phyloP scores from a whole-genome alignment of 768 basidiomycete species.

The Lyophyllum decastes region DNA sequence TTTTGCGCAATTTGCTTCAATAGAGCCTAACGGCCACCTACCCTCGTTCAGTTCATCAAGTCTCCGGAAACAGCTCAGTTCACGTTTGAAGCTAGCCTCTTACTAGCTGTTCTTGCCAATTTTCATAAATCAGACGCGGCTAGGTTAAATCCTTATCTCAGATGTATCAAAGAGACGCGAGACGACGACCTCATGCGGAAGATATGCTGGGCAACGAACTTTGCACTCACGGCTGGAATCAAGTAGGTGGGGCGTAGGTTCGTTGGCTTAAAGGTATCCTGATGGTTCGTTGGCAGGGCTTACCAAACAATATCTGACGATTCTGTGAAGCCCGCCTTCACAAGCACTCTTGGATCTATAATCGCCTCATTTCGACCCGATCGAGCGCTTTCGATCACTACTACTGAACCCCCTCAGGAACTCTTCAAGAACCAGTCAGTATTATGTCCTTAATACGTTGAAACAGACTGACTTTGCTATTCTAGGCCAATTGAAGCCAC shows the following conservation, averaged over 20 bases:
- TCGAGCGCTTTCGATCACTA: conserved; percentile 48
- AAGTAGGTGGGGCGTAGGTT: conserved; percentile 38
- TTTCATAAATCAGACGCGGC: conserved; percentile 75
- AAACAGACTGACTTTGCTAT: not conserved
- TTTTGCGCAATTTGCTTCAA: not conserved
- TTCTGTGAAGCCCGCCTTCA: conserved; percentile 45
- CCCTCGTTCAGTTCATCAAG: conserved; percentile 49
- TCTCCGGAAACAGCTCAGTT: conserved; percentile 53
- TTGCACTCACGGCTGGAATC: conserved; percentile 48
- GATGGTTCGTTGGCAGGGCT: conserved; percentile 34
- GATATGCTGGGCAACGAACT: conserved; percentile 58
- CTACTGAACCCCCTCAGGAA: conserved; percentile 49
- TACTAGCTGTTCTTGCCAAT: conserved; percentile 66
- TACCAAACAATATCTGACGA: conserved; percentile 62
- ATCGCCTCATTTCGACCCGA: conserved; percentile 55
- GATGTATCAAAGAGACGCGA: conserved; percentile 44
- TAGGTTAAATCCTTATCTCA: conserved; percentile 67
- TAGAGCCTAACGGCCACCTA: not conserved
- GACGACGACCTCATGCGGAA: conserved; percentile 57
- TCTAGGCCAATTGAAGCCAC: conserved; percentile 64
- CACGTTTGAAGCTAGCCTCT: conserved; percentile 59
- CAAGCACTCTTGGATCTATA: conserved; percentile 52
- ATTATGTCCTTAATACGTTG: not conserved
- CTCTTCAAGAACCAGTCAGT: conserved; percentile 60
- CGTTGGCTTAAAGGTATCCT: not conserved